Conservation (phyloP, 495 filamentous ascomycete species). For the Penicillium coffeae region DNA sequence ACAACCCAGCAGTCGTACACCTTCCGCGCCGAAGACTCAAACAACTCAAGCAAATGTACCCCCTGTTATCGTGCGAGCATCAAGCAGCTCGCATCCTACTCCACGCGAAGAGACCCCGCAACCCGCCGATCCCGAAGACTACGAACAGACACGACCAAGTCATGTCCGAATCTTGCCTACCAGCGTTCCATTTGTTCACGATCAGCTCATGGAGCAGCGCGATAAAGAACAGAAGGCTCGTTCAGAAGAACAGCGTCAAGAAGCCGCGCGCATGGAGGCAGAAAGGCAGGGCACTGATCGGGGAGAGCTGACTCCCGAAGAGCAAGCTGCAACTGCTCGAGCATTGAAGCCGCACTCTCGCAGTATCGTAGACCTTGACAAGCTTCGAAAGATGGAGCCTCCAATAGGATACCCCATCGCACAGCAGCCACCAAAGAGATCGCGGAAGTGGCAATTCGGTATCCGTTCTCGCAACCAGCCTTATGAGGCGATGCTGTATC, state of each 20-base stretch:
- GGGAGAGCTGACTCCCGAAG: conserved; percentile 57
- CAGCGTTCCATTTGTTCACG: conserved; percentile 84
- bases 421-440: conserved; percentile 54
- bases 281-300: conserved; percentile 40
- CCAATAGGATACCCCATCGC: conserved; percentile 64
- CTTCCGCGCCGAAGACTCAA: conserved; percentile 21
- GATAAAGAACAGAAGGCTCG: conserved; percentile 39
- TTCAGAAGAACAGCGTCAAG: conserved; percentile 24
- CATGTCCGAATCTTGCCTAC: conserved; percentile 88
- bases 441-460: conserved; percentile 94
- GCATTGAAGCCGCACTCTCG: conserved; percentile 78
- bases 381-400: conserved; percentile 53
- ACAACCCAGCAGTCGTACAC: conserved; percentile 19
- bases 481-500: conserved; percentile 86
- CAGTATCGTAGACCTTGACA: conserved; percentile 51
- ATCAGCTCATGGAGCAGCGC: conserved; percentile 77
- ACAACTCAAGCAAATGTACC: too few relatives aligned
- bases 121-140: conserved; percentile 26
- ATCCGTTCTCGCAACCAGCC: conserved; percentile 92
- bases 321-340: conserved; percentile 70
- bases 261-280: conserved; percentile 37
- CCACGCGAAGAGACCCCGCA: conserved; percentile 26
- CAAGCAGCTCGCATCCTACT: conserved; percentile 16
- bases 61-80: too few relatives aligned
- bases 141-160: conserved; percentile 50